Base-by-base conservation (phyloP, 352 stramenopile genomes). In the Phytophthora cryptogea region DNA sequence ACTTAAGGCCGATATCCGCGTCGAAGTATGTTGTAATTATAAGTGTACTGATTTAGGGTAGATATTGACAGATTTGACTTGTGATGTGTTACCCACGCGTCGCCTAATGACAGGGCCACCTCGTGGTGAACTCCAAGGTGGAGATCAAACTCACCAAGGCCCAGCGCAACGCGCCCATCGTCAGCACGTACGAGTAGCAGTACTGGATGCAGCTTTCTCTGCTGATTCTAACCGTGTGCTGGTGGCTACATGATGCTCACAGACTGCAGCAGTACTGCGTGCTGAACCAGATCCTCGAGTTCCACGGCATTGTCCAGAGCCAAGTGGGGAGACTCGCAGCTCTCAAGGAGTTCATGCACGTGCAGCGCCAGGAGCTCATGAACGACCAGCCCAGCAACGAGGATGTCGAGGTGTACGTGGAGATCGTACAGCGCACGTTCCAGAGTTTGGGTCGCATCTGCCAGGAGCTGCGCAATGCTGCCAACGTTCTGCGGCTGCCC, bases 221-320 rank as follows among this genome's bases (percentile, higher is more conserved):
- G 44, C 37, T 40, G 31, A 31, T 62, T 61, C 35, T 58, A 48
- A 50, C n/a, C 28, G 16, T 53, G 42, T 46, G 27, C 5, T 45
- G 3, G 13, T 43, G 17, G 42, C 54, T 17, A 45, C 30, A 28
- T 44, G 8, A 44, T 28, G 23, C 3, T 30, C 31, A 4, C 55
- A 93, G 84, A 20, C 62, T 93, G 51, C 78, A 91, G 57, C 80
- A 93, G 36, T 93, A 91, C 58, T 91, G 81, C 59, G 81, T 93
- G 53, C 62, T 93, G 33, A 87, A 91, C 65, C 84, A 93, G 67
- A 90, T 93, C 57, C 75, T 93, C 44, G 84, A 93, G 68, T 91
- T 93, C 58, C 82, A 93, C 55, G 71, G 74, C 48, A 74, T 84
- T 42, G 58, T 88, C 45, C 82, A 90, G 63, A 65, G 72, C 17